Percentiles rank a stretch among this genome's conserved stretches.
phyloP scores from a whole-genome alignment of 345 rosid genomes.

The Isatis tinctoria region DNA sequence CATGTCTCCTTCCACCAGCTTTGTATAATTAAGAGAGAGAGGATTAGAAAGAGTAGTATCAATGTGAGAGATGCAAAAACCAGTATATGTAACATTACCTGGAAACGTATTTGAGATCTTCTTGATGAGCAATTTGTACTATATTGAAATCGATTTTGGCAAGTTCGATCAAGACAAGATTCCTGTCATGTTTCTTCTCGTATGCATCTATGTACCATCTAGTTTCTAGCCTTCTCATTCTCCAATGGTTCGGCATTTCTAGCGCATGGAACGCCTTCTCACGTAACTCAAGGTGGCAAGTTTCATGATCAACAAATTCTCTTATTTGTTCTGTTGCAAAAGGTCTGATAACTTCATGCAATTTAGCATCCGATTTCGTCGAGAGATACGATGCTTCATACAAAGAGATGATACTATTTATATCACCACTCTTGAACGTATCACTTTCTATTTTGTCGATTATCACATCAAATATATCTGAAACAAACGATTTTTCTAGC shows the following conservation, averaged over 20 bases:
- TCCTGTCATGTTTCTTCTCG: background rate
- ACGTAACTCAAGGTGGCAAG: background rate
- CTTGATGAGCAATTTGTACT: background rate
- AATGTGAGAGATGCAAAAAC: no score
- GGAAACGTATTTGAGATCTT: background rate
- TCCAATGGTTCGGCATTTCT: background rate
- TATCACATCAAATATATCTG: background rate
- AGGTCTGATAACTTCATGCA: background rate
- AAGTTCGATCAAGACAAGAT: background rate
- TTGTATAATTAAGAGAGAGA: background rate
- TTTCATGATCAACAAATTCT: background rate
- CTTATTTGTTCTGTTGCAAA: background rate
- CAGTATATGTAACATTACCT: background rate
- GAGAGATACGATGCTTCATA: background rate
- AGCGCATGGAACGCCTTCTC: background rate
- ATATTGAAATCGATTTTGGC: background rate
- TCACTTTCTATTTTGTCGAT: background rate
- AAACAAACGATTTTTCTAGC: background rate
- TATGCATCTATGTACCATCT: background rate
- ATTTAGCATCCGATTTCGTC: background rate
- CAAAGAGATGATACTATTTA: background rate
- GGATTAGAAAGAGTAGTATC: background rate
- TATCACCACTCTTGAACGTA: background rate
- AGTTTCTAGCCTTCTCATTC: no score
- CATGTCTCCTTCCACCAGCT: constrained; percentile 42